Evolutionary conservation across 2,329 filamentous ascomycete genomes (phyloP).

Genomic region (Trichophyton verrucosum): DNA sequence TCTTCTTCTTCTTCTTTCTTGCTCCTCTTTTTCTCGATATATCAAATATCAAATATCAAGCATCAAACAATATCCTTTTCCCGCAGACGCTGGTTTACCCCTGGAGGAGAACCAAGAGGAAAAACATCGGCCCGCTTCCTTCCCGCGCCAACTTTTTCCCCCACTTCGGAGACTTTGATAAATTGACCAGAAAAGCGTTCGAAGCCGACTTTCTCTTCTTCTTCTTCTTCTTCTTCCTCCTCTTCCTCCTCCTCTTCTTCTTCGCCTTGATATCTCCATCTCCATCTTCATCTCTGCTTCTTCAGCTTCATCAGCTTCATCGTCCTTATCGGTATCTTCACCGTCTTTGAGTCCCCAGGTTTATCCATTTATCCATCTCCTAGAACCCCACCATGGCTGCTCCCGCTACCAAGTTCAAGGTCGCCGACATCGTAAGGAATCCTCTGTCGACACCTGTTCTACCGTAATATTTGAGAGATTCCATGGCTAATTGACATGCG

Average conservation of each 20-base stretch:
- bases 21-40: neutral
- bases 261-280: conserved; percentile 8
- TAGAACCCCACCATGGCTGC: conserved; percentile 46
- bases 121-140: neutral
- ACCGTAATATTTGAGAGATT: neutral
- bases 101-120: neutral
- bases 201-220: neutral
- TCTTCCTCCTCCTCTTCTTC: neutral
- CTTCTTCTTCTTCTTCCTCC: neutral
- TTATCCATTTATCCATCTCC: conserved; percentile 6
- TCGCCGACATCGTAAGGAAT: conserved; percentile 67
- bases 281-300: conserved; percentile 6
- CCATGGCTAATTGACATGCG: conserved; percentile 3
- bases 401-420: conserved; percentile 90
- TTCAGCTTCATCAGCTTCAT: neutral
- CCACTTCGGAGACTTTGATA: neutral
- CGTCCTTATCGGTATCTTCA: neutral
- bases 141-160: neutral
- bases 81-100: too few species aligned
- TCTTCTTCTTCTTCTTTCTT: neutral
- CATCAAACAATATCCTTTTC: too few species aligned
- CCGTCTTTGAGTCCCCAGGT: conserved; percentile 5
- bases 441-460: conserved; percentile 5
- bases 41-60: neutral
- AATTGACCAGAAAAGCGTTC: neutral